Percentiles rank a stretch among this genome's conserved stretches.
Conservation (phyloP, 2,329 filamentous ascomycete species). For the Exophiala xenobiotica region DNA sequence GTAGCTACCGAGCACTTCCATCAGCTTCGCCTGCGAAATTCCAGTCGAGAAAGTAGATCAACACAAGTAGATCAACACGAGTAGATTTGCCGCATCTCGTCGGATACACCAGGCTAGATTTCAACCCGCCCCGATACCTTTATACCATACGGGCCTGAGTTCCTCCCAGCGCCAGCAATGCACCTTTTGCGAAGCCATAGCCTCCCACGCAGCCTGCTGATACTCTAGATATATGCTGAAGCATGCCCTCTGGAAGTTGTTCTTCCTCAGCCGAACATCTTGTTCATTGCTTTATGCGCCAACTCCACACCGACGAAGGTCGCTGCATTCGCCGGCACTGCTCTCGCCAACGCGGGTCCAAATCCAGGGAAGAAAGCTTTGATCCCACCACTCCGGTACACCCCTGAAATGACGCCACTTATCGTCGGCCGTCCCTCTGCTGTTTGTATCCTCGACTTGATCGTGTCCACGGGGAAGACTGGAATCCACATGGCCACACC, state of each 20-base stretch:
- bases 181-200: too few relatives aligned
- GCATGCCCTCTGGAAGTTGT: neutral
- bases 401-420: constrained; percentile 71
- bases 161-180: too few relatives aligned
- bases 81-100: too few relatives aligned
- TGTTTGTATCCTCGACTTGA: constrained; percentile 92
- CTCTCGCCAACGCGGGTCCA: constrained; percentile 85
- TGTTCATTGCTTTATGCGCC: constrained; percentile 52
- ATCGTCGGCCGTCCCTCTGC: constrained; percentile 82
- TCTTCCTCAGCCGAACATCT: constrained; percentile 40
- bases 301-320: constrained; percentile 67
- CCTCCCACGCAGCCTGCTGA: too few relatives aligned
- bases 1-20: too few relatives aligned
- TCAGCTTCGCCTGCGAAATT: too few relatives aligned
- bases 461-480: constrained; percentile 94
- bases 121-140: too few relatives aligned
- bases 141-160: too few relatives aligned
- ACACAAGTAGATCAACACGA: too few relatives aligned
- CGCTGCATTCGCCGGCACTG: constrained; percentile 93
- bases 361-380: constrained; percentile 98
- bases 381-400: constrained; percentile 80
- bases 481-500: constrained; percentile 99
- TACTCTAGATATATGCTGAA: too few relatives aligned
- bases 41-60: too few relatives aligned
- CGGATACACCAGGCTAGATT: too few relatives aligned